Evolutionary conservation across 2,329 filamentous ascomycete species (phyloP).

Genomic region (Phyllosticta capitalensis): DNA sequence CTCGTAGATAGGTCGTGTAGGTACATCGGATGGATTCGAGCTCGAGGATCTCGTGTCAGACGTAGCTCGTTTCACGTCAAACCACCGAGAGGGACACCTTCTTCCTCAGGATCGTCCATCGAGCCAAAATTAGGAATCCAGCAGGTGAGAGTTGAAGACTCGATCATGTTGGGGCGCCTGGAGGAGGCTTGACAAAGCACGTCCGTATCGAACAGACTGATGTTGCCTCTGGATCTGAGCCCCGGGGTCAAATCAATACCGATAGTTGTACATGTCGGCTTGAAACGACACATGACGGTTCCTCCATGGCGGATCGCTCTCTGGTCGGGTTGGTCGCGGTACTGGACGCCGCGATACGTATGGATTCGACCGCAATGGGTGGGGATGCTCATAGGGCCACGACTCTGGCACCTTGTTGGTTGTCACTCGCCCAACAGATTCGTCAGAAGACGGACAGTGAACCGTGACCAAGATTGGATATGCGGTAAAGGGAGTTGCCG

Average conservation of each 20-base stretch:
- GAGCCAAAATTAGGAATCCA: neutral
- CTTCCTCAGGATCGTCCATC: neutral
- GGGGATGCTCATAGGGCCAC: constrained; percentile 7
- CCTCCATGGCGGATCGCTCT: neutral
- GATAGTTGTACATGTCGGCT: neutral
- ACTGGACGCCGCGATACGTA: neutral
- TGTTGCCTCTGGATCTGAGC: neutral
- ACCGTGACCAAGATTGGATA: constrained; percentile 3
- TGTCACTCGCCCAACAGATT: neutral
- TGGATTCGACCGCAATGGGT: constrained; percentile 8
- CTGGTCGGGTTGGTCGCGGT: neutral
- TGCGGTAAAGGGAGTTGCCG: neutral
- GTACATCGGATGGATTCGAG: neutral
- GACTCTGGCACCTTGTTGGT: neutral
- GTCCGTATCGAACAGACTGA: neutral
- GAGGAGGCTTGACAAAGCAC: neutral
- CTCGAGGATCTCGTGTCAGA: neutral
- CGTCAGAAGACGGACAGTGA: neutral
- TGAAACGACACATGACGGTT: constrained; percentile 5
- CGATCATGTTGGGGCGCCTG: neutral
- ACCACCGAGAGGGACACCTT: neutral
- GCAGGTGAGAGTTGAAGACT: neutral
- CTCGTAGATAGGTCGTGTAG: neutral
- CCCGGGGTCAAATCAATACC: neutral
- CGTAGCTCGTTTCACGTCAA: neutral